phyloP scores from a whole-genome alignment of 1,139 yeast genomes.

The Debaryomycetaceae sp. region DNA sequence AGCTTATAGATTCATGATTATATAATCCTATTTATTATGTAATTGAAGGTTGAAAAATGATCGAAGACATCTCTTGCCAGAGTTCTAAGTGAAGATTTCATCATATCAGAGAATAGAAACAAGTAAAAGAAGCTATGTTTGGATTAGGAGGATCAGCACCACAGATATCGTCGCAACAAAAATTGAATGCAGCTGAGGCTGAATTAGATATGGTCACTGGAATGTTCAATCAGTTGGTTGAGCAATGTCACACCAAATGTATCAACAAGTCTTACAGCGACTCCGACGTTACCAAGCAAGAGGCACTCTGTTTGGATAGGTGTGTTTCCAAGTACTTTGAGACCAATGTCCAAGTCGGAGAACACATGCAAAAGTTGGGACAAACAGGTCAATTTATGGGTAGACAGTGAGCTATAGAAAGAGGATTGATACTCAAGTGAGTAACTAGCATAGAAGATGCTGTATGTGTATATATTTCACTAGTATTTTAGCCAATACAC shows the following conservation, averaged over 20 bases:
- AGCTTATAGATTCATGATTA: constrained; percentile 12
- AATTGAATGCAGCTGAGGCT: constrained; percentile 75
- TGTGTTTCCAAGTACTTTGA: constrained; percentile 97
- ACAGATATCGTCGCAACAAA: constrained; percentile 69
- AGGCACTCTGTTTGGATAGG: constrained; percentile 90
- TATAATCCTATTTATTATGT: neutral
- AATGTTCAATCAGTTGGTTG: constrained; percentile 85
- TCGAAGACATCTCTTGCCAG: neutral
- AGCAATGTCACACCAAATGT: constrained; percentile 89
- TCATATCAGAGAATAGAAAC: neutral
- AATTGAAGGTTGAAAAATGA: constrained; percentile 3
- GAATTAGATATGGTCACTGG: constrained; percentile 96
- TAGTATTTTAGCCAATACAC: neutral
- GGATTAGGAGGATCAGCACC: constrained; percentile 86
- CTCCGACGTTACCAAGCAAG: constrained; percentile 78
- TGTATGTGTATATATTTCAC: neutral
- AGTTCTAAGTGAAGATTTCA: too few species aligned
- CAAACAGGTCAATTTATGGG: constrained; percentile 53
- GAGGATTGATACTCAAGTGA: constrained; percentile 1
- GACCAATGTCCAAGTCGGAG: constrained; percentile 95
- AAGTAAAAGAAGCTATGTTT: constrained; percentile 34
- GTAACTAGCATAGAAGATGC: neutral
- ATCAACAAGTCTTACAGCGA: constrained; percentile 64
- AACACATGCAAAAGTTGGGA: constrained; percentile 76
- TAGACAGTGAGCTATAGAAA: constrained; percentile 25